Evolutionary conservation across 2,329 filamentous ascomycete species (phyloP).

Genomic region (Xylaria sp.): DNA sequence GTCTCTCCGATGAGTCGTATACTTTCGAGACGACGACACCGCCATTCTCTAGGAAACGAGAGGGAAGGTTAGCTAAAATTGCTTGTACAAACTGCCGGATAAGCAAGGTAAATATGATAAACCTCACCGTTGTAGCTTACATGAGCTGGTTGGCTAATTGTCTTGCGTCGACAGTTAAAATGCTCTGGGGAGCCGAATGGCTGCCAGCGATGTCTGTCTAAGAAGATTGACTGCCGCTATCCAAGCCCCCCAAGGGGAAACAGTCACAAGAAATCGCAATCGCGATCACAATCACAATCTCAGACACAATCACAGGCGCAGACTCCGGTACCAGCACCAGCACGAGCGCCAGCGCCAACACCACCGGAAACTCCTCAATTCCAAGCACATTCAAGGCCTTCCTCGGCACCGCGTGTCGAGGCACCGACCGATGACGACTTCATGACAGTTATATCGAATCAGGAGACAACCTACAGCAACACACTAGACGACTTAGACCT

Average conservation of each 20-base stretch:
- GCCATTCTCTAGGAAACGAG: constrained; percentile 38
- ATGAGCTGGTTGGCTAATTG: constrained; percentile 15
- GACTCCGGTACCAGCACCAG: constrained; percentile 9
- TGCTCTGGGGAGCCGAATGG: constrained; percentile 36
- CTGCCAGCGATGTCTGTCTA: constrained; percentile 36
- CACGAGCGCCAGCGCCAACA: constrained; percentile 25
- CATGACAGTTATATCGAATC: constrained; percentile 28
- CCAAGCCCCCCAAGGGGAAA: constrained; percentile 34
- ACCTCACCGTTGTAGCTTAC: neutral
- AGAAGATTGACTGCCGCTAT: constrained; percentile 38
- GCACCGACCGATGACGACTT: constrained; percentile 30
- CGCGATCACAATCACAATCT: constrained; percentile 24
- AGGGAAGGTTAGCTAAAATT: constrained; percentile 38
- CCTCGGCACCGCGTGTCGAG: constrained; percentile 21
- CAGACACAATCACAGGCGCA: constrained; percentile 7
- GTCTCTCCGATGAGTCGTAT: constrained; percentile 37
- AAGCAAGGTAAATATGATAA: constrained; percentile 35
- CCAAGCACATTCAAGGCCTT: constrained; percentile 20
- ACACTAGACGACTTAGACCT: constrained; percentile 36
- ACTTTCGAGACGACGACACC: constrained; percentile 39
- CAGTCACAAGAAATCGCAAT: constrained; percentile 35
- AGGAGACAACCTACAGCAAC: constrained; percentile 29
- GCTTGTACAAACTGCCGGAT: constrained; percentile 39
- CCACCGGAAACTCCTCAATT: constrained; percentile 36
- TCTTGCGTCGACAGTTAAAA: constrained; percentile 31